Evolutionary conservation across 2,329 filamentous ascomycete genomes (phyloP), one percentile per base, ranked within the genome.

Genomic region (Lecanicillium sp.): DNA sequence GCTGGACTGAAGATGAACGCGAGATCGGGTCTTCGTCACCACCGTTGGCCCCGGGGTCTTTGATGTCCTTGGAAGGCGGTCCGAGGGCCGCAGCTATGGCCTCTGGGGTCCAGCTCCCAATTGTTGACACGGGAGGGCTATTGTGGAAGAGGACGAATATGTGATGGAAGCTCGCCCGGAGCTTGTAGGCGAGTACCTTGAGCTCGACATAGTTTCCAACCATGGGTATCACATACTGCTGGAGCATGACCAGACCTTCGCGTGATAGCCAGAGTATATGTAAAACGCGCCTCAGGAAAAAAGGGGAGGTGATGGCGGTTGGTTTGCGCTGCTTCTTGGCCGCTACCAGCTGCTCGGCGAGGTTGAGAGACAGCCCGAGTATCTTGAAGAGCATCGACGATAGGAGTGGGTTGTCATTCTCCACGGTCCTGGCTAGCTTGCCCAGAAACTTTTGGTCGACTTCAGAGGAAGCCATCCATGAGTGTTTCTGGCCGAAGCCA

Each of bases 391-490:
- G 75, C 58, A 87, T 88, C 15, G 76, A 75, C 7, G 85, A 85
- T 33, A 97, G 75, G 14, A 89, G 71, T 4, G 85, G 81, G 55
- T 90, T 92, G 50, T 86, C 81, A 44, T 75, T 68, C 56, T 82
- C 80, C 50, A 87, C 88, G 45, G 80, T 74, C 62, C 81, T 84
- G 58, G 92, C 90, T 58, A 95, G 81, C 57, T 80, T 82, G 65
- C 87, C 88, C 54, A 98, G 74, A 64, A 94, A 95, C 67, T 97
- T 98, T 67, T 95, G 89, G 62, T 98, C 92, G 46, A 97, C 87
- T 65, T 95, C 87, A 44, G 88, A 92, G 58, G 89, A 92, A 66
- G 92, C 92, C 92, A 97, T 98, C 46, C 57, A 55, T 53, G 33
- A 39, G 33, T 25, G 33, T 33, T 38, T 33, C 17, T 31, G 36